Percentiles rank a stretch among this genome's conserved stretches.
phyloP scores from a whole-genome alignment of 1,284 basidiomycete species.

The Taiwanofungus camphoratus region DNA sequence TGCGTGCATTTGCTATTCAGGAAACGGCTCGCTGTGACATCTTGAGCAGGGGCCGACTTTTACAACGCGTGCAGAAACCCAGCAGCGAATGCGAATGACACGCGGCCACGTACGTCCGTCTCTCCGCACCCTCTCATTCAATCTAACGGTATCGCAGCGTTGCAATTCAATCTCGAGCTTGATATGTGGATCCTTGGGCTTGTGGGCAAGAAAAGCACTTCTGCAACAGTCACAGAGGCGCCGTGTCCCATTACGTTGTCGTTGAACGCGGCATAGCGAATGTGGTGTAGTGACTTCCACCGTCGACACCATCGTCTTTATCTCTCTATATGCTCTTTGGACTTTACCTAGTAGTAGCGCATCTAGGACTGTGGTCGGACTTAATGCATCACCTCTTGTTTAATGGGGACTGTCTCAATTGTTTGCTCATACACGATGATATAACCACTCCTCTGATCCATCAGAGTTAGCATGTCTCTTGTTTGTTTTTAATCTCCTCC shows the following conservation, averaged over 20 bases:
- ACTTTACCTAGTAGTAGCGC: no score
- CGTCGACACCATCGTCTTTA: no score
- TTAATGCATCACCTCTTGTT: no score
- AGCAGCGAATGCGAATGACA: slow-evolving; percentile 41
- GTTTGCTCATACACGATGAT: no score
- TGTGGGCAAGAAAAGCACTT: slow-evolving; percentile 43
- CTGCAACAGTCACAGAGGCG: slow-evolving; percentile 56
- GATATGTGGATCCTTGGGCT: slow-evolving; percentile 70
- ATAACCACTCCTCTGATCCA: no score
- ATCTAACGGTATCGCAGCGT: slow-evolving; percentile 34
- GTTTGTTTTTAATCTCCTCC: no score
- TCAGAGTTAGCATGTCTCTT: no score
- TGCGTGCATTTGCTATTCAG: slow-evolving; percentile 30
- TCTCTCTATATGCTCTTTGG: no score
- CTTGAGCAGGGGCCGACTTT: slow-evolving; percentile 60
- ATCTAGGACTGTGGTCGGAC: no score
- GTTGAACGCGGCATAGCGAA: slow-evolving; percentile 38
- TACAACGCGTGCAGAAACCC: slow-evolving; percentile 75
- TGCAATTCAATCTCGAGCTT: slow-evolving; percentile 65
- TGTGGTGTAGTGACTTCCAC: no score
- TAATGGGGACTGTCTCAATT: no score
- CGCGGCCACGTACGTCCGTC: slow-evolving; percentile 52
- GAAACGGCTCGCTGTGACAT: not conserved
- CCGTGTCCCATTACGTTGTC: slow-evolving; percentile 75
- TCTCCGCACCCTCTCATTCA: not conserved